phyloP scores from a whole-genome alignment of 2,329 filamentous ascomycete genomes.

The Thielaviopsis ethacetica region DNA sequence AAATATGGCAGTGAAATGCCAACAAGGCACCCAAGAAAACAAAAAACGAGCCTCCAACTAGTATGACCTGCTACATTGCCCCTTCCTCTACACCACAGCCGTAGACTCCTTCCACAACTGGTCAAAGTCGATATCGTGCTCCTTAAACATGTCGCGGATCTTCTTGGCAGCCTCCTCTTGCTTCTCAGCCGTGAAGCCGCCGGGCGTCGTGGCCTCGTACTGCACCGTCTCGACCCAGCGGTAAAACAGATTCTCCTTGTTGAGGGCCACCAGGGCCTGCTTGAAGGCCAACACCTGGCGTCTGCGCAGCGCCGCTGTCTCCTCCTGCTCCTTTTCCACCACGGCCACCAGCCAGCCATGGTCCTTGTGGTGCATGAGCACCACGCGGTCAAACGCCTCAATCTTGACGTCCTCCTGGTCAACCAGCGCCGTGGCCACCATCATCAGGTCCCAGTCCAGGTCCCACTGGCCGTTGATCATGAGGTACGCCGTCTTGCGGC shows the following conservation, averaged over 20 bases:
- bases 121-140: slow-evolving; percentile 68
- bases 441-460: slow-evolving; percentile 71
- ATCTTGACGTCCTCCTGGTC: slow-evolving; percentile 37
- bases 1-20: too few relatives aligned
- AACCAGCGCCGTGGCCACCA: slow-evolving; percentile 52
- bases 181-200: slow-evolving; percentile 59
- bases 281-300: slow-evolving; percentile 69
- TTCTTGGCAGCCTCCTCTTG: slow-evolving; percentile 58
- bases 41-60: too few relatives aligned
- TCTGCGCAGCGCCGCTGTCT: slow-evolving; percentile 45
- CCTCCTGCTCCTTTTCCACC: slow-evolving; percentile 38
- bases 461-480: slow-evolving; percentile 78
- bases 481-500: slow-evolving; percentile 72
- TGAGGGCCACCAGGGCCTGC: slow-evolving; percentile 55
- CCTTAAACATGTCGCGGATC: slow-evolving; percentile 59
- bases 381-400: slow-evolving; percentile 53
- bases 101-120: slow-evolving; percentile 55
- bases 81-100: slow-evolving; percentile 17
- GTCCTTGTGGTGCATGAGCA: slow-evolving; percentile 48
- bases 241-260: slow-evolving; percentile 81
- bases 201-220: slow-evolving; percentile 64
- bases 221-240: slow-evolving; percentile 87
- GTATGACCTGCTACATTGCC: neutral
- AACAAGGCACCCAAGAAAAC: too few relatives aligned
- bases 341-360: slow-evolving; percentile 46